phyloP scores from a whole-genome alignment of 169 alveolate genomes.

The Eimeria maxima region DNA sequence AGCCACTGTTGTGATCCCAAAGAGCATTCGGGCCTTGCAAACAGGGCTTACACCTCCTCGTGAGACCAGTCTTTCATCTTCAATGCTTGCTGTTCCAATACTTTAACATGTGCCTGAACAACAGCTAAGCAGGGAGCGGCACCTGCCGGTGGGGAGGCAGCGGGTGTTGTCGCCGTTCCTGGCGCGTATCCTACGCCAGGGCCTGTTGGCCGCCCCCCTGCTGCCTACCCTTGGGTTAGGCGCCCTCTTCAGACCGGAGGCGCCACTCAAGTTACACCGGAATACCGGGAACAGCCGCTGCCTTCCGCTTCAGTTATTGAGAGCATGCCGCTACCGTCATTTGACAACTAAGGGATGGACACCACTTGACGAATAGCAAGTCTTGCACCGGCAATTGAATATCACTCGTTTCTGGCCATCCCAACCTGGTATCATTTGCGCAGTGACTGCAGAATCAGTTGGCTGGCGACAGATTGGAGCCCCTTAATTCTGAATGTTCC shows the following conservation, averaged over 20 bases:
- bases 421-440: neutral
- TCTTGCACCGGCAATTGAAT: neutral
- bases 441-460: neutral
- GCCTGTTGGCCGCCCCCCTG: neutral
- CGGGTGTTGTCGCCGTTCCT: neutral
- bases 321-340: constrained; percentile 73
- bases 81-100: neutral
- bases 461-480: neutral
- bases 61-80: neutral
- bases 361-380: neutral
- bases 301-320: constrained; percentile 67
- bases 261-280: neutral
- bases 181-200: constrained; percentile 24
- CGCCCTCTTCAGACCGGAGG: neutral
- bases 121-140: neutral
- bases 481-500: neutral
- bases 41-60: neutral
- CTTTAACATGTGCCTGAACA: neutral
- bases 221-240: neutral
- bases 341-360: constrained; percentile 23
- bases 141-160: constrained; percentile 42
- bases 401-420: neutral
- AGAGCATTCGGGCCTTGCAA: neutral
- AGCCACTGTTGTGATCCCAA: constrained; percentile 62
- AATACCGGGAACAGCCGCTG: constrained; percentile 34